Percentiles rank a stretch among this genome's conserved stretches.
Conservation (phyloP, 2,329 filamentous ascomycete species). For the Phialemonium atrogriseum region DNA sequence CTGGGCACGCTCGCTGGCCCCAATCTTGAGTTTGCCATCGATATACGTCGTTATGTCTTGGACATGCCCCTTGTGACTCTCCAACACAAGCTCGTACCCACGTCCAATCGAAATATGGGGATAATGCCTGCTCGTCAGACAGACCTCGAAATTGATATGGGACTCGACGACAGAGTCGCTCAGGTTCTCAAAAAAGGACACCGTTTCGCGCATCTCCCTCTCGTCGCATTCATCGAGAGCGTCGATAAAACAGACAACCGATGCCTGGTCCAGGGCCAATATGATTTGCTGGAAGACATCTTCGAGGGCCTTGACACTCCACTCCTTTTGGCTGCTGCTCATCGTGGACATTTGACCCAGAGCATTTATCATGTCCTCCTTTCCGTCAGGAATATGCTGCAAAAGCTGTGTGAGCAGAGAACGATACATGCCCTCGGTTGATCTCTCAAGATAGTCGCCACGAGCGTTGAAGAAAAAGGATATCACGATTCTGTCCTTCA, state of each 20-base stretch:
- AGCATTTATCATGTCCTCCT: too few species aligned
- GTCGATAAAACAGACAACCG: slow-evolving; percentile 22
- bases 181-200: slow-evolving; percentile 30
- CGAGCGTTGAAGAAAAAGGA: slow-evolving; percentile 43
- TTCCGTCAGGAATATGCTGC: slow-evolving; percentile 17
- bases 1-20: slow-evolving; percentile 3
- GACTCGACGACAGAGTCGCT: slow-evolving; percentile 15
- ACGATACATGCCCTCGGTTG: slow-evolving; percentile 38
- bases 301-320: slow-evolving; percentile 13
- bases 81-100: slow-evolving; percentile 19
- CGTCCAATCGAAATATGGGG: slow-evolving; percentile 25
- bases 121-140: slow-evolving; percentile 38
- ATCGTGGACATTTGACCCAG: too few species aligned
- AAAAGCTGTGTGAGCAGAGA: slow-evolving; percentile 40
- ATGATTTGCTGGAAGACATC: slow-evolving; percentile 15
- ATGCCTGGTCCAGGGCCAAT: slow-evolving; percentile 5
- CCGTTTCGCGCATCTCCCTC: slow-evolving; percentile 30
- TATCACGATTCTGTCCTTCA: slow-evolving; percentile 16
- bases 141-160: slow-evolving; percentile 19
- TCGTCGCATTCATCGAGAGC: slow-evolving; percentile 41
- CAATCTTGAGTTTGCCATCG: slow-evolving; percentile 16
- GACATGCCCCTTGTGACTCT: slow-evolving; percentile 22
- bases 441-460: slow-evolving; percentile 33
- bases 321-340: not conserved
- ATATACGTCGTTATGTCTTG: slow-evolving; percentile 24